A percentile compares a stretch with the other conserved stretches of the same genome.
phyloP scores from a whole-genome alignment of 164 flowering plant genomes.

The Piper betle region DNA sequence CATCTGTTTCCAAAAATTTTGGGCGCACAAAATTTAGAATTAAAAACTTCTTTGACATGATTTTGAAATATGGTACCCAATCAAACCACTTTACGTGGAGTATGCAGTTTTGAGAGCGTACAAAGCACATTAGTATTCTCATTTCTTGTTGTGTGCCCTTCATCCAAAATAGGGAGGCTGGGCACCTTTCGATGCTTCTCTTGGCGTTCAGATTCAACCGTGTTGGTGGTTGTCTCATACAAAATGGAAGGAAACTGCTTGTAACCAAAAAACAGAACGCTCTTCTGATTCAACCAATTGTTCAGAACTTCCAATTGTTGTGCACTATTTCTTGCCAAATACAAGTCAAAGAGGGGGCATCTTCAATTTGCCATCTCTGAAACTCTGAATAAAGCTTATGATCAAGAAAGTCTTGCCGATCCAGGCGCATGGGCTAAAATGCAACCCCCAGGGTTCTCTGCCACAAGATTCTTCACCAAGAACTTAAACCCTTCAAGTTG shows the following conservation, averaged over 20 bases:
- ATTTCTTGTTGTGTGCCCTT: conserved; percentile 90
- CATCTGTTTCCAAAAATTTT: conserved; percentile 43
- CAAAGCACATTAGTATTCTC: conserved; percentile 51
- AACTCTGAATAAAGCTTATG: conserved; percentile 81
- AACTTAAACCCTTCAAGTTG: conserved; percentile 91
- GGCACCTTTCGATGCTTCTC: conserved; percentile 54
- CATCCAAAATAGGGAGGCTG: conserved; percentile 67
- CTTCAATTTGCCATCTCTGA: conserved; percentile 70
- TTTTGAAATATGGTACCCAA: conserved; percentile 92
- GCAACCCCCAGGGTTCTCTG: conserved; percentile 81
- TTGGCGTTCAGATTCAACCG: conserved; percentile 32
- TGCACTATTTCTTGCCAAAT: conserved; percentile 53
- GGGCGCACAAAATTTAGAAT: conserved; percentile 86
- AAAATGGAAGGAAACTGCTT: conserved; percentile 70
- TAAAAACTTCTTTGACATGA: conserved; percentile 89
- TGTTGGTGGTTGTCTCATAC: conserved; percentile 21
- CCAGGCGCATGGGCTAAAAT: conserved; percentile 97
- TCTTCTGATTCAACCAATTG: conserved; percentile 51
- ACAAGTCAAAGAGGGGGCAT: conserved; percentile 65
- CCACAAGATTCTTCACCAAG: conserved; percentile 51
- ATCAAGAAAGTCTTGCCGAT: conserved; percentile 96
- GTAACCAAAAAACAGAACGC: conserved; percentile 75
- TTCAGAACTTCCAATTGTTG: conserved; percentile 62
- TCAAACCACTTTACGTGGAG: conserved; percentile 77
- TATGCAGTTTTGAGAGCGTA: conserved; percentile 55